Evolutionary conservation across 2,329 filamentous ascomycete species (phyloP).

Genomic region (Nothophoma quercina): DNA sequence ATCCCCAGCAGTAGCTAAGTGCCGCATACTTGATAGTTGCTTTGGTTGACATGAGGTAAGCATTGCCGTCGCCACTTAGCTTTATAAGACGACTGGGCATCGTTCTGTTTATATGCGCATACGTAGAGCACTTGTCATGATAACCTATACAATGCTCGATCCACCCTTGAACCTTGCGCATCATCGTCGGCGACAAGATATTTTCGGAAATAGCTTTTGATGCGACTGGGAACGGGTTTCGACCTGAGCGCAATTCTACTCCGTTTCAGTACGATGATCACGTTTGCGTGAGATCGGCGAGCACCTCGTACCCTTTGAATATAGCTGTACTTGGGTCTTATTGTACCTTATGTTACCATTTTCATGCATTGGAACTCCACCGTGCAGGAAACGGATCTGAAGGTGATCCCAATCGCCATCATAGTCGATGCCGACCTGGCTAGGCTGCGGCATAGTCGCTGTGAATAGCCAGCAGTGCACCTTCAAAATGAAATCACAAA

Average conservation of each 20-base stretch:
- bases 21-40: conserved; percentile 5
- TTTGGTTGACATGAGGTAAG: background rate
- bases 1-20: conserved; percentile 29
- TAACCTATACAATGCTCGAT: background rate
- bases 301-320: background rate
- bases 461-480: too few relatives aligned
- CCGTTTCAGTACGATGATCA: too few relatives aligned
- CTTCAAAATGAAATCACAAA: too few relatives aligned
- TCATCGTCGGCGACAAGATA: background rate
- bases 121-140: background rate
- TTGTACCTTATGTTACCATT: background rate
- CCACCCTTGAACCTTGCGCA: background rate
- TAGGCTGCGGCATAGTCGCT: too few relatives aligned
- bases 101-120: background rate
- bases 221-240: background rate
- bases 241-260: too few relatives aligned
- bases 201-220: background rate
- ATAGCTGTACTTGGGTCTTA: background rate
- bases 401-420: too few relatives aligned
- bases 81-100: conserved; percentile 3
- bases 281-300: too few relatives aligned
- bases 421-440: too few relatives aligned
- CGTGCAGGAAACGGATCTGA: too few relatives aligned
- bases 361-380: too few relatives aligned
- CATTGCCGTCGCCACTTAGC: background rate